These are phyloP conservation scores for Cladosporium oxysporum DNA, from an alignment of 2,329 filamentous ascomycete genomes.

Conservation along the genomic window DNA sequence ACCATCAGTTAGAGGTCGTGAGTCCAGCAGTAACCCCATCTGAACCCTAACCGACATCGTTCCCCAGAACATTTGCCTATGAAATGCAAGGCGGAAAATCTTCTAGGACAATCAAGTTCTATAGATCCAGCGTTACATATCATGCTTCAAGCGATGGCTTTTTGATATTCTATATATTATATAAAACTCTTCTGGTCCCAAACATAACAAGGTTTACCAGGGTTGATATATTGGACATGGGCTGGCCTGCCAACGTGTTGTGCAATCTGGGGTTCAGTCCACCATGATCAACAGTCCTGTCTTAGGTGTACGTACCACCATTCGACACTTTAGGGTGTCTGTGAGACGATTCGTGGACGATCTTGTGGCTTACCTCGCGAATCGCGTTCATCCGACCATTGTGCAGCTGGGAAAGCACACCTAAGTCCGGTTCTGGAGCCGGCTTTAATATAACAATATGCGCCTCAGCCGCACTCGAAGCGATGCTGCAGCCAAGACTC, in stretches of 20 bases:
- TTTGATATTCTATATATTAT: neutral
- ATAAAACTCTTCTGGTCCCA: neutral
- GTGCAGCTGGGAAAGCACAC: neutral
- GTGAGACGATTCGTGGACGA: neutral
- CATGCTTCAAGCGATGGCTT: neutral
- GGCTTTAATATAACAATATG: conserved; percentile 1
- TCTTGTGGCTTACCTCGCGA: neutral
- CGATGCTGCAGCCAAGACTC: neutral
- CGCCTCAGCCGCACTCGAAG: conserved; percentile 2
- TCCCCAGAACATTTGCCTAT: neutral
- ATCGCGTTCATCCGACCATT: neutral
- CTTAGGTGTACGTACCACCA: neutral
- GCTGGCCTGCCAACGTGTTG: neutral
- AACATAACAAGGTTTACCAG: neutral
- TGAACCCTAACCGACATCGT: neutral
- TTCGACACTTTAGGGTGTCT: neutral
- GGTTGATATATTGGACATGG: neutral
- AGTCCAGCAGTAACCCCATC: neutral
- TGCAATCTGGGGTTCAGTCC: neutral
- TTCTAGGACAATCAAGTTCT: neutral
- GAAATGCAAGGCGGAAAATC: neutral
- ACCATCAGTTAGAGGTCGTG: too few species aligned
- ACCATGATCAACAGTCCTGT: neutral
- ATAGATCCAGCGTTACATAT: neutral
- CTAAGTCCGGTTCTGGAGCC: neutral